Evolutionary conservation across 768 basidiomycete genomes (phyloP), one percentile per base, ranked within the genome.

Genomic region (Boletellus sp.): DNA sequence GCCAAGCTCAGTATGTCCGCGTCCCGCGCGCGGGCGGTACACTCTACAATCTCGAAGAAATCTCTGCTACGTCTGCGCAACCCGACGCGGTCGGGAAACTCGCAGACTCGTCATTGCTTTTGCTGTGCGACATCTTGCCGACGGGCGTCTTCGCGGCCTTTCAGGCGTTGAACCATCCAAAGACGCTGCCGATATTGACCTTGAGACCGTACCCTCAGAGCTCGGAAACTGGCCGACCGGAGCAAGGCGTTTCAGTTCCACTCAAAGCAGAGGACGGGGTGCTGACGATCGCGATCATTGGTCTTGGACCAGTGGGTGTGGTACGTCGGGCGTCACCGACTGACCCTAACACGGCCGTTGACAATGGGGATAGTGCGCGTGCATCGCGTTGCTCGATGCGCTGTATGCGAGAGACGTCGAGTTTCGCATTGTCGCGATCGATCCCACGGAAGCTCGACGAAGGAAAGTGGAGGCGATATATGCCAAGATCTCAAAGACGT

Each of bases 21-120:
- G 81, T 90, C 7, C 87, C 87, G n/a, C 79, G 77, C 56, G 90
- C 85, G 1, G 89, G 89, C 22, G 87, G 86, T 33, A 89, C 87
- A 0, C 74, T 90, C 6, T 86, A 84, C 70, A 82, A 76, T 54
- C 71, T 88, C 37, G 75, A 70, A 48, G 72, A 76, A 40, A 68
- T 81, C 10, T 74, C 70, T n/a, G 15, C 50, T 2, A 28, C 36
- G 6, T 49, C 47, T 6, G 35, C 40, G 6, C 23, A n/a, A n/a
- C 53, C 58, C 8, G 58, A 67, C 32, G 64, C 72, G 1, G 64
- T 79, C 38, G 64, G 66, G 15, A 64, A 62, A 10, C 67, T 89
- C 5, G 61, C 79, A 4, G 85, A 90, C 55, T 79, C 77, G 34
- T 85, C 86, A 1, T 70, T 90, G 39, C 74, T 90, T 19, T 70